phyloP scores from a whole-genome alignment of 352 stramenopile genomes.

The Thraustotheca clavata region DNA sequence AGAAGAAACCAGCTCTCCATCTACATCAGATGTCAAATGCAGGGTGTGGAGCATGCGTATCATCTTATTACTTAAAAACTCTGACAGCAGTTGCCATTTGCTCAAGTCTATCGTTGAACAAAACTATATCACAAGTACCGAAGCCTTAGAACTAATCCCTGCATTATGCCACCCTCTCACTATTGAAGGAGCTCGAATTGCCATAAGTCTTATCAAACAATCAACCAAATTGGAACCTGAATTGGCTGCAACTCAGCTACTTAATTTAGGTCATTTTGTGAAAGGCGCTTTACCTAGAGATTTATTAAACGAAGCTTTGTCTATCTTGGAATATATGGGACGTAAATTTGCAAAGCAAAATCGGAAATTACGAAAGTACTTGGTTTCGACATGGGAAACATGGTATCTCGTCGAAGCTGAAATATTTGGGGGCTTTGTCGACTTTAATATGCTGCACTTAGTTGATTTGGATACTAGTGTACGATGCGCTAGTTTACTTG shows the following conservation, averaged over 20 bases:
- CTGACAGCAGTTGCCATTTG: background rate
- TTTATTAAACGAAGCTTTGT: background rate
- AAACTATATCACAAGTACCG: background rate
- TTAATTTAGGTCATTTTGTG: background rate
- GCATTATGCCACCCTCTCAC: background rate
- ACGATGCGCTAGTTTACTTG: slow-evolving; percentile 34
- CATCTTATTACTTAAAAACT: slow-evolving; percentile 6
- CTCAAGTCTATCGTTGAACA: background rate
- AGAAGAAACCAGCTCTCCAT: background rate
- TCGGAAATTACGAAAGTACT: background rate
- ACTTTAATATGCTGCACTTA: slow-evolving; percentile 35
- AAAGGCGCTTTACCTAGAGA: background rate
- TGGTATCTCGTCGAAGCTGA: slow-evolving; percentile 31
- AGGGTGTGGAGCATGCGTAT: slow-evolving; percentile 13
- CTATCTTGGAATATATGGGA: background rate
- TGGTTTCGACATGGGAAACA: slow-evolving; percentile 1
- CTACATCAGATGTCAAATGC: background rate
- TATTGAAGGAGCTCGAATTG: background rate
- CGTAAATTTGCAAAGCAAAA: background rate
- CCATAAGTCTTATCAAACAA: background rate
- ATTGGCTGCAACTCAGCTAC: background rate
- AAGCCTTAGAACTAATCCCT: background rate
- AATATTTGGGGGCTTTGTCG: slow-evolving; percentile 45
- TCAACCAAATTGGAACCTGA: background rate
- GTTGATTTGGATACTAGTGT: slow-evolving; percentile 49